Evolutionary conservation across 2,329 filamentous ascomycete species (phyloP), one percentile per base, ranked within the genome.

Genomic region (Xylariaceae sp.): DNA sequence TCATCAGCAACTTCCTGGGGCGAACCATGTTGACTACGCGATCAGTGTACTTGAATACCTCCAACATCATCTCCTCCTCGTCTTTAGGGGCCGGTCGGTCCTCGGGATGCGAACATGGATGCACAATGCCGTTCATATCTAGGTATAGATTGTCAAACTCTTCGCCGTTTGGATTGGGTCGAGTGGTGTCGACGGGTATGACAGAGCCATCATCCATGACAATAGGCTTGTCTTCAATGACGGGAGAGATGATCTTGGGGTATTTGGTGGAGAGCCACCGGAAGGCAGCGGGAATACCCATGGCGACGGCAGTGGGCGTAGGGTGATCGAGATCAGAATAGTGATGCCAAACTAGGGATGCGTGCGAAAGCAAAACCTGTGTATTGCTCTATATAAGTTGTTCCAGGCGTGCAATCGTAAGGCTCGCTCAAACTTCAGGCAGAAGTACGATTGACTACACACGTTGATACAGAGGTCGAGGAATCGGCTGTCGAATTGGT

Each of bases 51-150:
- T 88, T 90, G 78, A 99, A 99, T 56, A 99, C 86, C 67, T 95
- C 95, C 63, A 97, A 71, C 94, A 99, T 99, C 94, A 99, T 99
- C 74, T 97, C 94, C 70, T 96, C 90, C 75, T 99, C 94, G 55
- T 94, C 93, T 66, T 87, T 88, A 11, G 94, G 94, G 4, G 94
- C 84, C 2, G 94, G 91, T 57, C 85, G 84, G 66, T 97, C 93
- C 71, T 99, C 94, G 1, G 94, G 94, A 74, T 99, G 94, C 43
- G 93, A 96, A 75, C 94, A 99, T 31, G 95, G 95, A 76, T 99
- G 94, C 36, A 99, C 94, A 61, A 99, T 99, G 69, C 94, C 95
- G 72, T 99, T 99, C 93, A 99, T 97, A 67, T 99, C 94, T 58
- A 99, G 83, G 68, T 99, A 99, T 6, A 99, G 78, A 66, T 99